These are phyloP conservation scores for Debaryomycetaceae sp. DNA, from an alignment of 1,139 yeast genomes.

Conservation along the genomic window DNA sequence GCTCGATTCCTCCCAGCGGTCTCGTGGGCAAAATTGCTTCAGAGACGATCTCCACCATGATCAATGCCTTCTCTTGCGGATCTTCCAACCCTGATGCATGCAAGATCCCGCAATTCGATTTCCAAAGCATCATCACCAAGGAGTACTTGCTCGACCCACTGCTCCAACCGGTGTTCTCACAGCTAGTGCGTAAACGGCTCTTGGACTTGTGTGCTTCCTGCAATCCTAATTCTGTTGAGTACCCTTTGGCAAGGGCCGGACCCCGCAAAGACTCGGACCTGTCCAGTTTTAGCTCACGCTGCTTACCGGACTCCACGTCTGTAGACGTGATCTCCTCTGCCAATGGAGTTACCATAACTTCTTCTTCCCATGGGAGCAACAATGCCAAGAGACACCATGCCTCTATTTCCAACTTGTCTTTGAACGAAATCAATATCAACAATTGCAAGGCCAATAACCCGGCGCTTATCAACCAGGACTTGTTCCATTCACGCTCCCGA, in stretches of 20 bases:
- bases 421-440: constrained; percentile 29
- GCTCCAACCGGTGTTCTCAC: constrained; percentile 34
- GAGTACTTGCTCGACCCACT: constrained; percentile 23
- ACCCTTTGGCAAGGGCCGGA: constrained; percentile 1
- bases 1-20: constrained; percentile 34
- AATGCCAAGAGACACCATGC: constrained; percentile 17
- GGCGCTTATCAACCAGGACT: constrained; percentile 2
- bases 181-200: constrained; percentile 31
- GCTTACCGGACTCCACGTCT: constrained; percentile 20
- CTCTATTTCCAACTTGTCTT: constrained; percentile 31
- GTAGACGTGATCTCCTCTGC: constrained; percentile 8
- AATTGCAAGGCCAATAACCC: constrained; percentile 13
- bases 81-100: constrained; percentile 8
- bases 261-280: background rate
- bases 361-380: constrained; percentile 1
- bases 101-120: constrained; percentile 19
- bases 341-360: constrained; percentile 5
- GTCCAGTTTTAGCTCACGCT: constrained; percentile 1
- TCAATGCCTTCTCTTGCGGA: too few species aligned
- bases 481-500: constrained; percentile 8
- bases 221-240: constrained; percentile 1
- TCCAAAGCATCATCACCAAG: constrained; percentile 20
- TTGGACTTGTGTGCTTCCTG: constrained; percentile 27
- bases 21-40: constrained; percentile 33
- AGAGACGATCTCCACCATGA: constrained; percentile 25